Conservation (phyloP, 2,329 filamentous ascomycete genomes). For the Fusarium paranaense region DNA sequence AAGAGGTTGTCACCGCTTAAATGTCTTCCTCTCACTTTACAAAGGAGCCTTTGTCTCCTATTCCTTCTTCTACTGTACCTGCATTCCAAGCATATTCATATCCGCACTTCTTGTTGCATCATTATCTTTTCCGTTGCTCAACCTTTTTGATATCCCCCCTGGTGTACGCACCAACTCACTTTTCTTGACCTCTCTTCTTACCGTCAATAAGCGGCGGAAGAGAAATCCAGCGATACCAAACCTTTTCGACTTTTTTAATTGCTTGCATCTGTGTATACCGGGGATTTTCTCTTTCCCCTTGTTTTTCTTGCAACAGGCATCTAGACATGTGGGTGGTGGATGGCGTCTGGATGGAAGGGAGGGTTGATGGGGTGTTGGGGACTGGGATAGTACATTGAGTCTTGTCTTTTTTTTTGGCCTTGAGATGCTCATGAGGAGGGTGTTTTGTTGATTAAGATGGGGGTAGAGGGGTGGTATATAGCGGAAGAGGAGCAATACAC, state of each 20-base stretch:
- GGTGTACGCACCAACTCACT: conserved; percentile 22
- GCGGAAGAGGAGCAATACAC: background rate
- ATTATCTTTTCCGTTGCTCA: conserved; percentile 9
- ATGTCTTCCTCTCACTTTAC: background rate
- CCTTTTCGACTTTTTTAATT: conserved; percentile 30
- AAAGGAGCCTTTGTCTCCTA: background rate
- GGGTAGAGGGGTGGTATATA: conserved; percentile 9
- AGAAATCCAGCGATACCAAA: conserved; percentile 34
- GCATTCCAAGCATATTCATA: conserved; percentile 13
- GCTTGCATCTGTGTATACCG: conserved; percentile 7
- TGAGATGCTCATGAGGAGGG: background rate
- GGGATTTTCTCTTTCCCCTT: conserved; percentile 5
- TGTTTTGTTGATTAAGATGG: background rate
- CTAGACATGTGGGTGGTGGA: conserved; percentile 34
- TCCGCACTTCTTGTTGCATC: conserved; percentile 11
- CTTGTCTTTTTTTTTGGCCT: conserved; percentile 11
- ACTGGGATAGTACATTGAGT: conserved; percentile 17
- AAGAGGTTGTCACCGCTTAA: conserved; percentile 62
- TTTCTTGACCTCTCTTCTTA: conserved; percentile 16
- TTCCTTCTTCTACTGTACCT: conserved; percentile 14
- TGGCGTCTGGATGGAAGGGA: conserved; percentile 35
- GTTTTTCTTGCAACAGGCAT: conserved; percentile 27
- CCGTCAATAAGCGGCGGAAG: conserved; percentile 8
- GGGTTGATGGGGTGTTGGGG: conserved; percentile 8
- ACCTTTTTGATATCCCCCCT: conserved; percentile 42